phyloP scores from a whole-genome alignment of 257 asterid genomes.

The Capsicum chinense region DNA sequence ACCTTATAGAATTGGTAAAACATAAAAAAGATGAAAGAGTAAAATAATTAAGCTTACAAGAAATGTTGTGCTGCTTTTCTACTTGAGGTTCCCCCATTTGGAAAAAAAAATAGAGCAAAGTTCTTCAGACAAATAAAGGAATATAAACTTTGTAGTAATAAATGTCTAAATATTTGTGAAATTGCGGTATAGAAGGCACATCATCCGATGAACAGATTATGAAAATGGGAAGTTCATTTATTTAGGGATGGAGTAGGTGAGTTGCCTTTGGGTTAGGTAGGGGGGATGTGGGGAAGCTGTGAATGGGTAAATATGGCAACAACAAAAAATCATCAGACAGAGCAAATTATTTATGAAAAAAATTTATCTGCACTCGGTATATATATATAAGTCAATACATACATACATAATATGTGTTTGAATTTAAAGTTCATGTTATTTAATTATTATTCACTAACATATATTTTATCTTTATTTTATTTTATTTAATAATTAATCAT shows the following conservation, averaged over 20 bases:
- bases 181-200: neutral
- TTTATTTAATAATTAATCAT: too few relatives aligned
- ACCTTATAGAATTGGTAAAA: neutral
- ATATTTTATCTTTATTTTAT: too few relatives aligned
- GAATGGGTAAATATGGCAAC: neutral
- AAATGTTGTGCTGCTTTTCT: conserved; percentile 10
- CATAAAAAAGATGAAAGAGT: neutral
- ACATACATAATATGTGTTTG: too few relatives aligned
- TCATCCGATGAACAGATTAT: neutral
- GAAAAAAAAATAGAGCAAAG: neutral
- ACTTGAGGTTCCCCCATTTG: conserved; percentile 13
- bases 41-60: neutral
- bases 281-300: neutral
- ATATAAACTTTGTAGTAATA: neutral
- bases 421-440: too few relatives aligned
- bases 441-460: too few relatives aligned
- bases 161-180: neutral
- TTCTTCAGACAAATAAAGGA: neutral
- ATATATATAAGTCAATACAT: too few relatives aligned
- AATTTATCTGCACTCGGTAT: too few relatives aligned
- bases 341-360: neutral
- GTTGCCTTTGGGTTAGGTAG: neutral
- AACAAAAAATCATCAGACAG: neutral
- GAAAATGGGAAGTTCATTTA: neutral
- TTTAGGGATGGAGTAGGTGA: neutral